phyloP scores from a whole-genome alignment of 1,284 basidiomycete species.

The Cryptococcus sp. region DNA sequence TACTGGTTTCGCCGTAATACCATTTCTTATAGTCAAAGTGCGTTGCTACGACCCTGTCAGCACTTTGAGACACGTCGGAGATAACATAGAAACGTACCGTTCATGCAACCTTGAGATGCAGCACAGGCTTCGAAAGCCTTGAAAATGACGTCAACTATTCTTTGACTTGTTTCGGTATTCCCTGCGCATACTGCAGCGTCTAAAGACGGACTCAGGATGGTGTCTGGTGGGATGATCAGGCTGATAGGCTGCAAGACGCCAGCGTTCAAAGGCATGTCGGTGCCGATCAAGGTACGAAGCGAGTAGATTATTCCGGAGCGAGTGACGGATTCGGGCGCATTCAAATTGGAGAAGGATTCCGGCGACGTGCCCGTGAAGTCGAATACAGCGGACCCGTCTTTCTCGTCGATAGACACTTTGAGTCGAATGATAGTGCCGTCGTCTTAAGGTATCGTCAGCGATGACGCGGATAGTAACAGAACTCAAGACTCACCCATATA shows the following conservation, averaged over 20 bases:
- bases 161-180: constrained; percentile 88
- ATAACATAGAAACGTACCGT: neutral
- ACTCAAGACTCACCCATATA: constrained; percentile 22
- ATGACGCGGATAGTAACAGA: neutral
- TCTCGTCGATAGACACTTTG: constrained; percentile 76
- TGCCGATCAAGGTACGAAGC: constrained; percentile 86
- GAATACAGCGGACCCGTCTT: constrained; percentile 76
- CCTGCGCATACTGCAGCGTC: constrained; percentile 91
- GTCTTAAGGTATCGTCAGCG: constrained; percentile 20
- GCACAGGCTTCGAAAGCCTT: constrained; percentile 91
- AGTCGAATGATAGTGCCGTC: constrained; percentile 56
- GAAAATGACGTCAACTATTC: constrained; percentile 92
- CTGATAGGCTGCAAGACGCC: constrained; percentile 48
- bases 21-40: constrained; percentile 17
- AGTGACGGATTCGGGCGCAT: constrained; percentile 74
- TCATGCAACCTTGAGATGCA: constrained; percentile 74
- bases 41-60: neutral
- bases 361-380: constrained; percentile 87
- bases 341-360: constrained; percentile 62
- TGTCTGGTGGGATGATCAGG: constrained; percentile 28
- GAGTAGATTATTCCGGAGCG: constrained; percentile 93
- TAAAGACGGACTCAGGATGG: constrained; percentile 76
- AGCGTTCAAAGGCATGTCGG: constrained; percentile 72
- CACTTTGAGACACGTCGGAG: too few relatives aligned
- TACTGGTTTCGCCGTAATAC: constrained; percentile 18